Evolutionary conservation across 495 filamentous ascomycete genomes (phyloP).

Genomic region (Lasiosphaeris hirsuta): DNA sequence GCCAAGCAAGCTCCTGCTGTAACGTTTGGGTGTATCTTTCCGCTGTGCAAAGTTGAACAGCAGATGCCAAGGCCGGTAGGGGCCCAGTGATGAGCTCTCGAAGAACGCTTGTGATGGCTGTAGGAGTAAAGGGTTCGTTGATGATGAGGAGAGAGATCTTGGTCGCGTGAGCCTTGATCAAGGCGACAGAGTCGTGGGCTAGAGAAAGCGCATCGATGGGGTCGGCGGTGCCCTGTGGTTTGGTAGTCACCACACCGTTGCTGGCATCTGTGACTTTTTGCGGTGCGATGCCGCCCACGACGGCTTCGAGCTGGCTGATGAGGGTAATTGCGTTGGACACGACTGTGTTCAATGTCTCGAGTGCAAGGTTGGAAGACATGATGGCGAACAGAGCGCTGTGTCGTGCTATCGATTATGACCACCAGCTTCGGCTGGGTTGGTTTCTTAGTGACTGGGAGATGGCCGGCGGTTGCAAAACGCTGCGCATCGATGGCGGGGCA

Average conservation of each 20-base stretch:
- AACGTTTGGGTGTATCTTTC: conserved; percentile 56
- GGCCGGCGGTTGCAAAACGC: too few relatives aligned
- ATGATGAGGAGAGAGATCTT: conserved; percentile 83
- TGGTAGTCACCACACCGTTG: background rate
- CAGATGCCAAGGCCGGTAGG: conserved; percentile 67
- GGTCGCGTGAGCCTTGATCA: conserved; percentile 77
- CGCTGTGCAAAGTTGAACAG: conserved; percentile 59
- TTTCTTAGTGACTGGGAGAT: too few relatives aligned
- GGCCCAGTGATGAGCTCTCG: conserved; percentile 61
- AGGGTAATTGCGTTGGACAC: conserved; percentile 26
- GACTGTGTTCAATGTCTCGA: conserved; percentile 23
- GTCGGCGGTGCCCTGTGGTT: background rate
- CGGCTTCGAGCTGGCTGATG: conserved; percentile 36
- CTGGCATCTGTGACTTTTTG: conserved; percentile 6
- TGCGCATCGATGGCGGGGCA: conserved; percentile 14
- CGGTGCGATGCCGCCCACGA: conserved; percentile 28
- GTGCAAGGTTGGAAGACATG: conserved; percentile 20
- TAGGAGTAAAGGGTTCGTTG: conserved; percentile 76
- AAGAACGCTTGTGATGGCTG: conserved; percentile 65
- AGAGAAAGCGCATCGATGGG: conserved; percentile 49
- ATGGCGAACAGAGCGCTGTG: background rate
- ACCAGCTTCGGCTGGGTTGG: too few relatives aligned
- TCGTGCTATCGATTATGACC: background rate
- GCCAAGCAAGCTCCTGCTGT: conserved; percentile 52
- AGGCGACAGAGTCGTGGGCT: conserved; percentile 59